Evolutionary conservation across 1,139 yeast species (phyloP).

Genomic region (Suhomyces taliae): DNA sequence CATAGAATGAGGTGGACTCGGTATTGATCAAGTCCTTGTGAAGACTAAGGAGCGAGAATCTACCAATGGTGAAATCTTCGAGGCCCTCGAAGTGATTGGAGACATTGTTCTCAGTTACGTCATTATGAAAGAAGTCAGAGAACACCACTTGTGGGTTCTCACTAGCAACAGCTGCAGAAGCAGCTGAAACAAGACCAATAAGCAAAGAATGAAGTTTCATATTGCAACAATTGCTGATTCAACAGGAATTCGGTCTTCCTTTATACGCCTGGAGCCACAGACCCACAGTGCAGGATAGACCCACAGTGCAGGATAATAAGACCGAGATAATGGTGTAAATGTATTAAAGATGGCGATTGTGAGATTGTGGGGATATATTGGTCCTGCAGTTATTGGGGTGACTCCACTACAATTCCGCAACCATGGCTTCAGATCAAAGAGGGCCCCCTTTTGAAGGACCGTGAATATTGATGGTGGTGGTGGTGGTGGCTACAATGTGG

Average conservation of each 20-base stretch:
- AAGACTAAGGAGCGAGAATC: constrained; percentile 16
- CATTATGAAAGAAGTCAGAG: not conserved
- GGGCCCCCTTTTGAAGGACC: too few relatives aligned
- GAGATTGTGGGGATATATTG: too few relatives aligned
- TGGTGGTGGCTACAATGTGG: not conserved
- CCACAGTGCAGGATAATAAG: too few relatives aligned
- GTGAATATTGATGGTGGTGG: not conserved
- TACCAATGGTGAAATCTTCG: constrained; percentile 13
- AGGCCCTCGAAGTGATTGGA: constrained; percentile 6
- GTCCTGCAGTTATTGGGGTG: too few relatives aligned
- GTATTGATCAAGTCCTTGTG: constrained; percentile 18
- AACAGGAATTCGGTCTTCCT: too few relatives aligned
- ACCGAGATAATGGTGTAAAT: too few relatives aligned
- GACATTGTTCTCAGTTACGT: not conserved
- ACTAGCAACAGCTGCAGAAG: not conserved
- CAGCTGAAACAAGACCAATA: not conserved
- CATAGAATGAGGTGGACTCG: constrained; percentile 16
- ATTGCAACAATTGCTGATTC: not conserved
- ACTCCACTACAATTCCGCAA: too few relatives aligned
- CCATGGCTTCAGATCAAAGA: too few relatives aligned
- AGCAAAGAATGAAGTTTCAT: not conserved
- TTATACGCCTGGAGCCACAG: too few relatives aligned
- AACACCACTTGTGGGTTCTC: constrained; percentile 4
- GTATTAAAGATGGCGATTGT: too few relatives aligned
- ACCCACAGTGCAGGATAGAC: too few relatives aligned